Evolutionary conservation across 805 yeast genomes (phyloP), one percentile per base, ranked within the genome.

Genomic region (Starmerella potacharoeniae): DNA sequence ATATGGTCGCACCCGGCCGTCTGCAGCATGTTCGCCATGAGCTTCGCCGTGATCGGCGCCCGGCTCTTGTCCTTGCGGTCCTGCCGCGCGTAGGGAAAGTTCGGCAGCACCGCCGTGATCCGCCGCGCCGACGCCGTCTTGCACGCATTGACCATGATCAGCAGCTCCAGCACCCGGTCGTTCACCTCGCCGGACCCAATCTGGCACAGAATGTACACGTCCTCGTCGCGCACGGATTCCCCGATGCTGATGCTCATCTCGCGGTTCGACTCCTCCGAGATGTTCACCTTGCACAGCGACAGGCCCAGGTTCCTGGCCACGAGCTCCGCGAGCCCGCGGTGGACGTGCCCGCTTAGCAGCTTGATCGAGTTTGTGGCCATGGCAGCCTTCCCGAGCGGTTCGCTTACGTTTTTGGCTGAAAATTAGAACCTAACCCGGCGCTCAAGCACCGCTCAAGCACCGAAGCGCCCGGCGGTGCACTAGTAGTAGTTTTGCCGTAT

Each of bases 1-100:
- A 93, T 91, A 71, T 93, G 97, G 68, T 87, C 79, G 72, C 97
- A 93, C 5, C 98, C 98, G 1, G 97, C 95, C 2, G 96, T 89
- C 56, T 88, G 87, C 57, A 93, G 74, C 77, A 93, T 75, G 68
- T 93, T 88, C 7, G 98, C 98, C 73, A 93, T 82, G 58, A 93
- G 75, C 69, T 90, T 91, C 49, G 98, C 98, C 5, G 97, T 88
- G 57, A 93, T 90, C 37, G 97, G 96, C 7, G 97, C 97, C 64
- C 98, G 77, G 54, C 91, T 82, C 70, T 93, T 91, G 69, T 93
- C 98, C 69, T 93, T 93, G 69, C 93, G 83, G 71, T 93, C 98
- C 71, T 93, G 98, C 69, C 98, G 81, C 3, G 98, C 98, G 67
- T 93, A 93, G 22, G 97, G 96, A 74, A 91, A 93, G 71, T 85